Conservation (phyloP, 2,329 filamentous ascomycete species). For the Sclerotinia nivalis region DNA sequence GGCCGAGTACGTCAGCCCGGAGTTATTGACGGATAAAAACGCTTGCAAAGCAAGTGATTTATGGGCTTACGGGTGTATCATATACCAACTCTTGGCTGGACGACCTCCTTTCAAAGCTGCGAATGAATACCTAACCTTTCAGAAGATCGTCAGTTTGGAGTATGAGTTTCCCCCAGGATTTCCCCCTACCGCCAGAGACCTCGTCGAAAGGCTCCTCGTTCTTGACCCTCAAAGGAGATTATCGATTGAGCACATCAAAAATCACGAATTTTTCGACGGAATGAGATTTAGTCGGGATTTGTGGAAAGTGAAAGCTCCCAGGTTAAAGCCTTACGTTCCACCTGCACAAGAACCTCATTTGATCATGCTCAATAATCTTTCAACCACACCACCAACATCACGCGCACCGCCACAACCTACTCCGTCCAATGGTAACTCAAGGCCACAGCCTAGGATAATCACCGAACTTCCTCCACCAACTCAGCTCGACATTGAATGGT, state of each 20-base stretch:
- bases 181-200: slow-evolving; percentile 78
- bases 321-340: slow-evolving; percentile 80
- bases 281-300: slow-evolving; percentile 79
- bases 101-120: slow-evolving; percentile 93
- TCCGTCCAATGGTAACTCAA: slow-evolving; percentile 44
- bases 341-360: slow-evolving; percentile 70
- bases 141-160: slow-evolving; percentile 93
- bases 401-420: slow-evolving; percentile 42
- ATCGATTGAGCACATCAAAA: slow-evolving; percentile 94
- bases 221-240: slow-evolving; percentile 81
- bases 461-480: slow-evolving; percentile 96
- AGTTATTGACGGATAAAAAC: slow-evolving; percentile 94
- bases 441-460: slow-evolving; percentile 77
- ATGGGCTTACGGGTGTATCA: slow-evolving; percentile 98
- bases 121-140: slow-evolving; percentile 96
- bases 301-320: slow-evolving; percentile 88
- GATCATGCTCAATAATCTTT: slow-evolving; percentile 66
- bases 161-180: slow-evolving; percentile 93
- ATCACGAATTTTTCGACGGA: slow-evolving; percentile 91
- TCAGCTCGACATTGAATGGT: slow-evolving; percentile 98
- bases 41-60: slow-evolving; percentile 97
- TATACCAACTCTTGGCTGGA: slow-evolving; percentile 95
- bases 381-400: slow-evolving; percentile 38
- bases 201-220: slow-evolving; percentile 88
- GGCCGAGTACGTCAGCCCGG: slow-evolving; percentile 96